Evolutionary conservation across 768 basidiomycete genomes (phyloP).

Genomic region (Rubroboletus satanas): DNA sequence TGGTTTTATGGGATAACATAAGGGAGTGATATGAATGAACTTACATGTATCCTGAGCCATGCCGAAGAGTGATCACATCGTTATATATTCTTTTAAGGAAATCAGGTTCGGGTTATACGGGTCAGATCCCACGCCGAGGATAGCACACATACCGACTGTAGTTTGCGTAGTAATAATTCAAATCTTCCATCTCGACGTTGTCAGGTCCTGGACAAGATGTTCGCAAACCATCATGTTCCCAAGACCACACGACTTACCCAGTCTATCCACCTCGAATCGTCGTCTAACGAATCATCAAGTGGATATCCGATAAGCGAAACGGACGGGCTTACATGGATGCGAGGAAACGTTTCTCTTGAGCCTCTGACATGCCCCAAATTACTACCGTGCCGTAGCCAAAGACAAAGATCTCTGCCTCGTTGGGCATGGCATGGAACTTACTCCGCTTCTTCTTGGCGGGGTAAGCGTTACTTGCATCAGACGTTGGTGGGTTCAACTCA

Average conservation of each 20-base stretch:
- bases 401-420: slow-evolving; percentile 85
- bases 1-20: slow-evolving; percentile 7
- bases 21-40: slow-evolving; percentile 28
- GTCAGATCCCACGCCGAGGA: slow-evolving; percentile 2
- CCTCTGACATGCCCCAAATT: slow-evolving; percentile 96
- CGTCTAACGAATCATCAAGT: slow-evolving; percentile 49
- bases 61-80: slow-evolving; percentile 92
- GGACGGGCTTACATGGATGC: slow-evolving; percentile 73
- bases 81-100: slow-evolving; percentile 74
- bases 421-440: slow-evolving; percentile 62
- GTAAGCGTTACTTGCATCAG: slow-evolving; percentile 33
- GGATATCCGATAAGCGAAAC: not conserved
- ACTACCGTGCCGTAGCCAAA: slow-evolving; percentile 95
- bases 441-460: slow-evolving; percentile 50
- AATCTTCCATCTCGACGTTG: slow-evolving; percentile 92
- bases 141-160: slow-evolving; percentile 72
- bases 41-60: slow-evolving; percentile 94
- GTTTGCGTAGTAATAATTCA: slow-evolving; percentile 95
- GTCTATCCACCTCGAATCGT: slow-evolving; percentile 88
- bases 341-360: slow-evolving; percentile 86
- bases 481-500: slow-evolving; percentile 41
- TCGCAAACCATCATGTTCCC: slow-evolving; percentile 1
- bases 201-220: slow-evolving; percentile 58
- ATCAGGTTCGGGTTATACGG: slow-evolving; percentile 31
- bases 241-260: slow-evolving; percentile 46